Percentiles rank a stretch among this genome's conserved stretches.
Conservation (phyloP, 2,329 filamentous ascomycete species). For the Phialophora macrospora region DNA sequence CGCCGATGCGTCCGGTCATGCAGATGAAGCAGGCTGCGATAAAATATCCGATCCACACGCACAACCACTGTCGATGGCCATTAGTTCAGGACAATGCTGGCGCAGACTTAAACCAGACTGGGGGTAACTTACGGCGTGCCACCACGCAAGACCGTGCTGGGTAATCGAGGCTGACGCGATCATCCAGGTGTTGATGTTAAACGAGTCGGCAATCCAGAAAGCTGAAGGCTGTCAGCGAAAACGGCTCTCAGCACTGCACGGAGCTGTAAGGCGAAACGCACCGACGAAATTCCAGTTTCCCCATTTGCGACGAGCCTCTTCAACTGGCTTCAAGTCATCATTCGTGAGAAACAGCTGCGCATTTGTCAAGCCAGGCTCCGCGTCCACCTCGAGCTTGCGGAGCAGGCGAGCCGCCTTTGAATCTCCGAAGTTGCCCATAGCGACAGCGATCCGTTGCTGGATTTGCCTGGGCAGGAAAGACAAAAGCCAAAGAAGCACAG, state of each 20-base stretch:
- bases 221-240: constrained; percentile 59
- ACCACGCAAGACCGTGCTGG: constrained; percentile 53
- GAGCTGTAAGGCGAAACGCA: constrained; percentile 59
- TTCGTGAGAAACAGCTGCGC: constrained; percentile 55
- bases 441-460: constrained; percentile 1
- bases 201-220: constrained; percentile 51
- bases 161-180: constrained; percentile 47
- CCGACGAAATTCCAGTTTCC: constrained; percentile 46
- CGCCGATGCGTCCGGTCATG: constrained; percentile 47
- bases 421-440: constrained; percentile 11
- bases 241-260: constrained; percentile 62
- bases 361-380: constrained; percentile 73
- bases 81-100: not conserved
- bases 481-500: not conserved
- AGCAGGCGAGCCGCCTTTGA: constrained; percentile 21
- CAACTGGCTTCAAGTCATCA: constrained; percentile 49
- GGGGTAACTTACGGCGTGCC: constrained; percentile 43
- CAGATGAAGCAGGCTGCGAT: constrained; percentile 46
- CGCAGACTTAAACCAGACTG: not conserved
- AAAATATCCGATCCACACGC: constrained; percentile 49
- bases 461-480: constrained; percentile 11
- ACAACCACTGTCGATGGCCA: constrained; percentile 18
- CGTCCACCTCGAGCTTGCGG: constrained; percentile 72
- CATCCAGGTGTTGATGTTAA: constrained; percentile 48
- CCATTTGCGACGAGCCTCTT: constrained; percentile 48